Conservation (phyloP, 2,329 filamentous ascomycete genomes). For the Exophiala sp. region DNA sequence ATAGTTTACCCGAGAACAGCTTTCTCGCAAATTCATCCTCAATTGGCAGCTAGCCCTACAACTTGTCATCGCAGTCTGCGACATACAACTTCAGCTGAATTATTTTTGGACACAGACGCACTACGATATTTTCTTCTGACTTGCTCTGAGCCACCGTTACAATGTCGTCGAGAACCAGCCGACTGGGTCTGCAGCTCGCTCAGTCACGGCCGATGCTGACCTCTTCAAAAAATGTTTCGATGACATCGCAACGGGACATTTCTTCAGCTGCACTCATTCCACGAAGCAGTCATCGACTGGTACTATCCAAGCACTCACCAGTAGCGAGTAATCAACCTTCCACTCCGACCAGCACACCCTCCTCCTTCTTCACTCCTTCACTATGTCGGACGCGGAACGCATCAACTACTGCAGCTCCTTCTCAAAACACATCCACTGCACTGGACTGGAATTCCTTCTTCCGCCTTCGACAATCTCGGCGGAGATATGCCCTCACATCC, state of each 20-base stretch:
- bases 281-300: slow-evolving; percentile 22
- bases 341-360: slow-evolving; percentile 12
- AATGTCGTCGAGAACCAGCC: slow-evolving; percentile 19
- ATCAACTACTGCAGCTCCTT: slow-evolving; percentile 13
- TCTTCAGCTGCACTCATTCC: slow-evolving; percentile 20
- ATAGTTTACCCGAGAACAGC: neutral
- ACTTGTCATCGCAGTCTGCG: neutral
- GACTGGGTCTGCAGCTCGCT: slow-evolving; percentile 17
- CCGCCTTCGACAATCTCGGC: slow-evolving; percentile 77
- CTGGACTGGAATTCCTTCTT: slow-evolving; percentile 93
- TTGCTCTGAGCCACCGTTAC: neutral
- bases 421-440: slow-evolving; percentile 22
- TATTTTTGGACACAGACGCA: neutral
- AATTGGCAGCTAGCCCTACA: neutral
- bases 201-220: slow-evolving; percentile 10
- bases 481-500: slow-evolving; percentile 76
- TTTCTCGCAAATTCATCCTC: slow-evolving; percentile 1
- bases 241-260: slow-evolving; percentile 10
- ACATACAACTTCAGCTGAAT: neutral
- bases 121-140: neutral
- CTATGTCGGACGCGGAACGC: slow-evolving; percentile 21
- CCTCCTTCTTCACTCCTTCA: slow-evolving; percentile 25
- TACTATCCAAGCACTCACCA: slow-evolving; percentile 8
- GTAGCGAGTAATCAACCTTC: slow-evolving; percentile 11
- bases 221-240: slow-evolving; percentile 6